A percentile compares a stretch with the other conserved stretches of the same genome.
Evolutionary conservation across 805 yeast species (phyloP).

Genomic region (Candida ponderosae): DNA sequence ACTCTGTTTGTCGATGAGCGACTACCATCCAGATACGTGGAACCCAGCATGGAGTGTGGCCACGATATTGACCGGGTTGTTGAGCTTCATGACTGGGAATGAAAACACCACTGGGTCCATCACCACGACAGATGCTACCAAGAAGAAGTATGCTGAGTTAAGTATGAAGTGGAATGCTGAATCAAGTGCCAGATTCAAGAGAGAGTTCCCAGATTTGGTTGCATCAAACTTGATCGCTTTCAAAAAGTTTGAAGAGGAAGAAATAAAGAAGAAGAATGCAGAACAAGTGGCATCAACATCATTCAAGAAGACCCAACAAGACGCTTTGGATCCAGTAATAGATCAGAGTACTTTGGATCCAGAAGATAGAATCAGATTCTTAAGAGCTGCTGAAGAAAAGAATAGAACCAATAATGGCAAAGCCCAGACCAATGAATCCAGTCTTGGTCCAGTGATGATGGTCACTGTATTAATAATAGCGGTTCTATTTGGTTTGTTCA

Average conservation of each 20-base stretch:
- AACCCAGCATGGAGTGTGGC: slow-evolving; percentile 95
- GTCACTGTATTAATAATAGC: slow-evolving; percentile 24
- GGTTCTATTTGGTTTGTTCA: slow-evolving; percentile 16
- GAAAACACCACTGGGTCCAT: slow-evolving; percentile 84
- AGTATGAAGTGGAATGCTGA: slow-evolving; percentile 54
- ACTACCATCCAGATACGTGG: slow-evolving; percentile 92
- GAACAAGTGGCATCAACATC: slow-evolving; percentile 3
- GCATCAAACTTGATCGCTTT: slow-evolving; percentile 22
- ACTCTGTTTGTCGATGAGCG: slow-evolving; percentile 87
- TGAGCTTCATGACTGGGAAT: slow-evolving; percentile 87
- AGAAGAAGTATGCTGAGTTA: slow-evolving; percentile 46
- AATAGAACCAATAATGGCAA: not conserved
- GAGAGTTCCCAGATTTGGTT: slow-evolving; percentile 65
- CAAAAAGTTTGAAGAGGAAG: slow-evolving; percentile 16
- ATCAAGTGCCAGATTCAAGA: slow-evolving; percentile 48
- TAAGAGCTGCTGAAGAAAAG: slow-evolving; percentile 18
- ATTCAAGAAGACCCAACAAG: slow-evolving; percentile 16
- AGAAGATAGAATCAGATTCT: slow-evolving; percentile 59
- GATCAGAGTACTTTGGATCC: slow-evolving; percentile 36
- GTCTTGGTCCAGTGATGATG: not conserved
- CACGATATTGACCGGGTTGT: slow-evolving; percentile 77
- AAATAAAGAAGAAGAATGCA: slow-evolving; percentile 4
- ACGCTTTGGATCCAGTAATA: slow-evolving; percentile 24
- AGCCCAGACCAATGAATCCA: not conserved
- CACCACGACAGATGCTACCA: slow-evolving; percentile 49